Conservation (phyloP, 768 basidiomycete species). For the Clathrus columnatus region DNA sequence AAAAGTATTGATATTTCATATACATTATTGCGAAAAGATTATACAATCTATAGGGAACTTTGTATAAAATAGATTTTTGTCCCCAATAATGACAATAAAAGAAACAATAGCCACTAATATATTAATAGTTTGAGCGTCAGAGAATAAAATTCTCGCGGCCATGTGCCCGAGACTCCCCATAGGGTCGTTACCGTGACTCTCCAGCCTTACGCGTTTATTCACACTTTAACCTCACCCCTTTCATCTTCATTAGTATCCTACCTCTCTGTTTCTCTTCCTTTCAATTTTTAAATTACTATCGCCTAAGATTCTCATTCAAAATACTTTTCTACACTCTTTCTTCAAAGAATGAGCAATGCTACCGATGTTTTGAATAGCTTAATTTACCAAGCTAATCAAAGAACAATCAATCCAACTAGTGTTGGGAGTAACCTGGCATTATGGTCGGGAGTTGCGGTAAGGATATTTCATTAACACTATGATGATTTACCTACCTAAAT, state of each 20-base stretch:
- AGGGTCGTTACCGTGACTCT: too few species aligned
- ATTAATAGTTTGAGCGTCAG: too few species aligned
- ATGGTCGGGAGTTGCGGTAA: slow-evolving; percentile 65
- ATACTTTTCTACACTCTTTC: background rate
- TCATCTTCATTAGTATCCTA: background rate
- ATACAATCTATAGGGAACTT: too few species aligned
- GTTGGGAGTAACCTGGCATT: slow-evolving; percentile 70
- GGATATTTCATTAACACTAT: slow-evolving; percentile 17
- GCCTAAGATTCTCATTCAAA: background rate
- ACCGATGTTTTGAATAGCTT: slow-evolving; percentile 12
- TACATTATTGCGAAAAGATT: too few species aligned
- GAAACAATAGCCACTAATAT: too few species aligned
- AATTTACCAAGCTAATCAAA: slow-evolving; percentile 25
- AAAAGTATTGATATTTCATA: too few species aligned
- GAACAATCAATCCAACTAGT: slow-evolving; percentile 73
- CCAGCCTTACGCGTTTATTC: too few species aligned
- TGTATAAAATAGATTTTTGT: too few species aligned
- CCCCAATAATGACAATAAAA: too few species aligned
- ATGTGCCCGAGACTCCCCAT: too few species aligned
- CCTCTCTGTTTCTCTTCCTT: background rate
- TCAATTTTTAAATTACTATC: background rate
- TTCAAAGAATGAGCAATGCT: slow-evolving; percentile 1
- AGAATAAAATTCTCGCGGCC: too few species aligned
- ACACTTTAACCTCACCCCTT: background rate
- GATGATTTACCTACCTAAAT: slow-evolving; percentile 10